Conservation (phyloP, 305 asterid species). For the Ajuga reptans region DNA sequence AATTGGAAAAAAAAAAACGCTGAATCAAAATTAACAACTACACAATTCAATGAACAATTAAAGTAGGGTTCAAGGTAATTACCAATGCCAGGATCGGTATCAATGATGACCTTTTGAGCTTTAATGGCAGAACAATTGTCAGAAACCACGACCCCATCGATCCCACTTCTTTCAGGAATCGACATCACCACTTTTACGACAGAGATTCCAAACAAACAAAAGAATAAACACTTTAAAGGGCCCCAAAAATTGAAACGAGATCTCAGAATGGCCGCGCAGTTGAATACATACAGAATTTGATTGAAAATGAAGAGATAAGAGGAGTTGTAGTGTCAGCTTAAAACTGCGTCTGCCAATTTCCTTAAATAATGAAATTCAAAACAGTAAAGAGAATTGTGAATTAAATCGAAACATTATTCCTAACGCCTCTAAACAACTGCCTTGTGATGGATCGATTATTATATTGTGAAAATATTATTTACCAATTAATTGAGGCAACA, state of each 20-base stretch:
- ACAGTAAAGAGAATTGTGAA: background rate
- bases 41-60: background rate
- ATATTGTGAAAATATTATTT: background rate
- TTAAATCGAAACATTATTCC: background rate
- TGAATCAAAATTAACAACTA: background rate
- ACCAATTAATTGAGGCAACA: background rate
- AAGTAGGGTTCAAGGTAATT: background rate
- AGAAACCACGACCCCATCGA: conserved; percentile 28
- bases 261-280: background rate
- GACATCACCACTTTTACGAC: conserved; percentile 33
- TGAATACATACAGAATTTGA: background rate
- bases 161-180: conserved; percentile 27
- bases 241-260: conserved; percentile 18
- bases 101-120: conserved; percentile 56
- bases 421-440: conserved; percentile 1
- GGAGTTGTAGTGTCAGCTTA: conserved; percentile 23
- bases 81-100: conserved; percentile 94
- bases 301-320: conserved; percentile 6
- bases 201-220: conserved; percentile 13
- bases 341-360: conserved; percentile 11
- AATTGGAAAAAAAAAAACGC: background rate
- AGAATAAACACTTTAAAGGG: conserved; percentile 5
- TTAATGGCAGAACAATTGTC: conserved; percentile 25
- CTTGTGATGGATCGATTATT: background rate
- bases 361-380: background rate